phyloP scores from a whole-genome alignment of 768 basidiomycete genomes.

The Amanita polypyramis region DNA sequence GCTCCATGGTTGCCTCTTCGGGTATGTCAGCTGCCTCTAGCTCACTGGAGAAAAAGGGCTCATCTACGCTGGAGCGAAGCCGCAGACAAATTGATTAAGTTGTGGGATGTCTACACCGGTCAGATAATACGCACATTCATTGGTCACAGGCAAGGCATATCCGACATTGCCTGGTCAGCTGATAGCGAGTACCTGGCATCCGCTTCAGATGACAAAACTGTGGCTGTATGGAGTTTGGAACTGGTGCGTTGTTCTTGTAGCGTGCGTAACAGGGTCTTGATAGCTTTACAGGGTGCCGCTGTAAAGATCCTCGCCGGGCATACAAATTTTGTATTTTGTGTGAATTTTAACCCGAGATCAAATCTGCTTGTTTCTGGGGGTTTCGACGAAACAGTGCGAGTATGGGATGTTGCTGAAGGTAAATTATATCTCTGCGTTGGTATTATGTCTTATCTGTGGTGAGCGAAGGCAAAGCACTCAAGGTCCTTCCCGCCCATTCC shows the following conservation, averaged over 20 bases:
- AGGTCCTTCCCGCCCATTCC: conserved; percentile 89
- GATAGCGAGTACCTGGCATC: conserved; percentile 81
- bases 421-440: neutral
- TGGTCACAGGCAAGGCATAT: conserved; percentile 77
- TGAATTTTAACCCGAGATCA: conserved; percentile 85
- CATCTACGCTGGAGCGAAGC: conserved; percentile 42
- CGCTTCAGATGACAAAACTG: conserved; percentile 88
- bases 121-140: conserved; percentile 61
- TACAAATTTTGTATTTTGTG: conserved; percentile 89
- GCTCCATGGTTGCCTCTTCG: conserved; percentile 69
- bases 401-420: conserved; percentile 97
- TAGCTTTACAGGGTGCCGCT: conserved; percentile 34
- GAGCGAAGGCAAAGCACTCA: conserved; percentile 66
- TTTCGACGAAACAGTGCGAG: conserved; percentile 89
- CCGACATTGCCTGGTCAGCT: conserved; percentile 82
- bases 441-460: neutral
- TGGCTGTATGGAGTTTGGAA: conserved; percentile 78
- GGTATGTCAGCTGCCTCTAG: conserved; percentile 38
- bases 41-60: conserved; percentile 10
- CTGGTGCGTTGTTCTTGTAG: conserved; percentile 25
- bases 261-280: conserved; percentile 9
- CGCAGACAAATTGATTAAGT: conserved; percentile 73
- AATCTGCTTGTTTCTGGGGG: conserved; percentile 90
- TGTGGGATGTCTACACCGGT: conserved; percentile 70
- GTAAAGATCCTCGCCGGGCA: conserved; percentile 72